These are phyloP conservation scores for Tetracladium maxilliforme DNA, from an alignment of 2,329 filamentous ascomycete genomes.

Conservation along the genomic window DNA sequence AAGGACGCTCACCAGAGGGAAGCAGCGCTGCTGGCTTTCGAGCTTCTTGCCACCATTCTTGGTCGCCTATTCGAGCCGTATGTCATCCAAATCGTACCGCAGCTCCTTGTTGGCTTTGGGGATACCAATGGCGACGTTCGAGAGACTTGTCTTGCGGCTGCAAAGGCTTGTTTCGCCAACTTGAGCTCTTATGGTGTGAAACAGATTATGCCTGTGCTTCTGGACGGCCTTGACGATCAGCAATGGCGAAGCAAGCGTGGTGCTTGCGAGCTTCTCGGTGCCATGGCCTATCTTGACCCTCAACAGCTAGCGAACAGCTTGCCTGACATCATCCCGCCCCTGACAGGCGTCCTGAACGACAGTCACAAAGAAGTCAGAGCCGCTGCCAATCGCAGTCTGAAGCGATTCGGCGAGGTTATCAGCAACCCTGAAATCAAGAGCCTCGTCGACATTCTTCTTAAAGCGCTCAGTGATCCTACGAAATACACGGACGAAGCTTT, in stretches of 20 bases:
- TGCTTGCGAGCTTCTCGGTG: constrained; percentile 87
- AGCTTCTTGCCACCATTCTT: constrained; percentile 74
- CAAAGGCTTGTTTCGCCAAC: constrained; percentile 86
- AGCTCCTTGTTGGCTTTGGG: constrained; percentile 78
- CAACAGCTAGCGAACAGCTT: constrained; percentile 85
- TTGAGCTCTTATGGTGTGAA: constrained; percentile 94
- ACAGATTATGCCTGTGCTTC: constrained; percentile 77
- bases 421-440: constrained; percentile 94
- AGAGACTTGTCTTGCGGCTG: constrained; percentile 81
- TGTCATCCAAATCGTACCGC: constrained; percentile 86
- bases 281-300: constrained; percentile 96
- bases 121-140: constrained; percentile 80
- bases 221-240: constrained; percentile 83
- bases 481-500: constrained; percentile 93
- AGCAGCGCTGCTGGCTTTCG: constrained; percentile 78
- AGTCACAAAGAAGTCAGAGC: constrained; percentile 93
- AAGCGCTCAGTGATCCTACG: constrained; percentile 91
- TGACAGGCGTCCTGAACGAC: constrained; percentile 89
- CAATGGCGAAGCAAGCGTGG: constrained; percentile 99
- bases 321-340: constrained; percentile 90
- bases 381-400: constrained; percentile 88
- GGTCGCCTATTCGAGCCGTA: constrained; percentile 91
- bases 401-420: constrained; percentile 97
- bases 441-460: constrained; percentile 79
- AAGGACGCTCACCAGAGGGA: constrained; percentile 83